Conservation (phyloP, 2,329 filamentous ascomycete genomes). For the Pleoardoris graminearum region DNA sequence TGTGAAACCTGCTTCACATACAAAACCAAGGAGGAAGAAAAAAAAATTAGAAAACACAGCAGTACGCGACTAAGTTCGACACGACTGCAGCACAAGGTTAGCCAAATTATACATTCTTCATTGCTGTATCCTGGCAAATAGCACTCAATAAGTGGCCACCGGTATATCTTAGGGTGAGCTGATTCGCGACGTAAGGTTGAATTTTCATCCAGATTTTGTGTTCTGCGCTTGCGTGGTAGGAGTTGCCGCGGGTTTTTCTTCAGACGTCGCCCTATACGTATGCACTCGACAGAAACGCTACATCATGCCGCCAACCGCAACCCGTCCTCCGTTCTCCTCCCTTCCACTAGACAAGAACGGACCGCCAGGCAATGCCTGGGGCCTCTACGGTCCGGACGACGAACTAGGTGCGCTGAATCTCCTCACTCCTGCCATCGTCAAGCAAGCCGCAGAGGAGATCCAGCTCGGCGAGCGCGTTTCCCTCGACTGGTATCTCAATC, state of each 20-base stretch:
- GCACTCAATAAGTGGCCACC: too few relatives aligned
- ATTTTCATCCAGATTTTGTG: too few relatives aligned
- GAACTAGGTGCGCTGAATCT: constrained; percentile 60
- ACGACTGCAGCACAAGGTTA: background rate
- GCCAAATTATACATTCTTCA: background rate
- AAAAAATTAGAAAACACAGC: background rate
- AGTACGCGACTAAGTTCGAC: too few relatives aligned
- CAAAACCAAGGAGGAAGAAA: too few relatives aligned
- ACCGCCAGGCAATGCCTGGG: constrained; percentile 60
- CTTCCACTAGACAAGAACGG: constrained; percentile 57
- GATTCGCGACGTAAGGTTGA: too few relatives aligned
- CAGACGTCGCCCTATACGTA: too few relatives aligned
- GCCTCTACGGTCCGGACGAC: constrained; percentile 56
- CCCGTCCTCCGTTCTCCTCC: constrained; percentile 47
- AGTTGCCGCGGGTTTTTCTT: too few relatives aligned
- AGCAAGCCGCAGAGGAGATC: constrained; percentile 52
- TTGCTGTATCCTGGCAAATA: constrained; percentile 19
- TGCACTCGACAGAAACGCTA: too few relatives aligned
- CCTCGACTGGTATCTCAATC: constrained; percentile 49
- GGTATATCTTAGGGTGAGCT: too few relatives aligned
- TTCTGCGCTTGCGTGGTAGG: too few relatives aligned
- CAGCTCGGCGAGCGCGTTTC: constrained; percentile 45
- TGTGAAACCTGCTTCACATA: too few relatives aligned
- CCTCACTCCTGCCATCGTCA: constrained; percentile 53
- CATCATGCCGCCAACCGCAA: constrained; percentile 21